These are phyloP conservation scores for Penicillium hesseltinei DNA, from an alignment of 2,329 filamentous ascomycete species.

Conservation along the genomic window DNA sequence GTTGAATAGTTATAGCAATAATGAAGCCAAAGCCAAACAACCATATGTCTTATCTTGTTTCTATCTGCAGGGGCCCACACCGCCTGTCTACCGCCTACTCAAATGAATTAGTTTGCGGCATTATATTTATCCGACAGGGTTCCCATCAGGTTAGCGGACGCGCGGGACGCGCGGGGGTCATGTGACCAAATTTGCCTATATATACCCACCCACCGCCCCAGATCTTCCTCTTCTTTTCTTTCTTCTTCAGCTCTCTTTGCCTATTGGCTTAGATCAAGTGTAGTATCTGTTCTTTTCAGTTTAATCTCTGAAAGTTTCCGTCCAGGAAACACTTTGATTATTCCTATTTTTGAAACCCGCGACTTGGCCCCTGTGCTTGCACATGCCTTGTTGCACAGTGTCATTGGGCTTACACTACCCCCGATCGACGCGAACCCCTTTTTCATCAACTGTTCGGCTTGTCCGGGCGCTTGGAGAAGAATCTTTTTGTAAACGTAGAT, in stretches of 20 bases:
- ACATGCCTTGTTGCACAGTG: constrained; percentile 63
- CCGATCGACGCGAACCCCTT: constrained; percentile 62
- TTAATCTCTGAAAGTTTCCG: constrained; percentile 84
- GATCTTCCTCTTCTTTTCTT: constrained; percentile 41
- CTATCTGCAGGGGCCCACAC: neutral
- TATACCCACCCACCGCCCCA: constrained; percentile 4
- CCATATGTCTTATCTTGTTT: neutral
- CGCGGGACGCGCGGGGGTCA: neutral
- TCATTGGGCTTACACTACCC: constrained; percentile 73
- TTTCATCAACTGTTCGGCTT: constrained; percentile 58
- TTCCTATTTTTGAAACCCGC: constrained; percentile 68
- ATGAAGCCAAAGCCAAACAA: neutral
- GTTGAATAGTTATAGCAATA: neutral
- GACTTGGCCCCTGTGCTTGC: constrained; percentile 67
- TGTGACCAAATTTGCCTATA: neutral
- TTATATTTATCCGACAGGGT: neutral
- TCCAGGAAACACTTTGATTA: constrained; percentile 73
- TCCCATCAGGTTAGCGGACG: neutral
- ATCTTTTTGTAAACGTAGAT: neutral
- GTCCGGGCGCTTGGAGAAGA: constrained; percentile 58
- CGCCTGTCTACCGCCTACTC: neutral
- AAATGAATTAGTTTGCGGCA: rapidly evolving
- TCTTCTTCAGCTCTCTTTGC: constrained; percentile 48
- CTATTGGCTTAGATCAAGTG: constrained; percentile 79
- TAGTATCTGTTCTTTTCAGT: constrained; percentile 98